These are phyloP conservation scores for Chondrus crispus DNA, from an alignment of 23 red algal genomes.

Conservation along the genomic window DNA sequence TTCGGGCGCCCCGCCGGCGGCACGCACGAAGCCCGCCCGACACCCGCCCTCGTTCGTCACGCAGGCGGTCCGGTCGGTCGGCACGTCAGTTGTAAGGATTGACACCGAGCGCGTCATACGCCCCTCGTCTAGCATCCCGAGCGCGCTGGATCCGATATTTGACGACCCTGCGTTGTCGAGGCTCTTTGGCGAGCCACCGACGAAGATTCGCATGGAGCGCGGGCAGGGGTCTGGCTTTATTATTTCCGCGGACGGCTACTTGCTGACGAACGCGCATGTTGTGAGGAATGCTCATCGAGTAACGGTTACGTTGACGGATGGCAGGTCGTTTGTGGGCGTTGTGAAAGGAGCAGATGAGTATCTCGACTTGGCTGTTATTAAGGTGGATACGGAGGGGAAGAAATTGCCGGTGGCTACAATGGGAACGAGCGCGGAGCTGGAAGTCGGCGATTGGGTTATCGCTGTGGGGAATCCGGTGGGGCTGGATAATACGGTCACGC, in stretches of 20 bases:
- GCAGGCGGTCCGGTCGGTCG: slow-evolving; percentile 84
- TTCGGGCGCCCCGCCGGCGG: background rate
- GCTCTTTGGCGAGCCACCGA: slow-evolving; percentile 83
- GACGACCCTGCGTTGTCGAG: slow-evolving; percentile 87
- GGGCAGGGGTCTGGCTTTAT: slow-evolving; percentile 96
- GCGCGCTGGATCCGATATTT: slow-evolving; percentile 64
- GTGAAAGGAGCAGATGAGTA: slow-evolving; percentile 95
- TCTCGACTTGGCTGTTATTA: slow-evolving; percentile 94
- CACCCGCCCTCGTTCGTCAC: slow-evolving; percentile 83
- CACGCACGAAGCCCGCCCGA: slow-evolving; percentile 6
- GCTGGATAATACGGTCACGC: slow-evolving; percentile 98
- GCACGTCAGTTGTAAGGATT: slow-evolving; percentile 91
- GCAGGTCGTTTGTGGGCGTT: slow-evolving; percentile 83
- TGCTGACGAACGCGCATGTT: slow-evolving; percentile 98
- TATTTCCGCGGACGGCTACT: slow-evolving; percentile 85
- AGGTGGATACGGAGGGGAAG: slow-evolving; percentile 79
- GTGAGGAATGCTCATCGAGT: slow-evolving; percentile 85
- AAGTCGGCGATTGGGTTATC: slow-evolving; percentile 99
- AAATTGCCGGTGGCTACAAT: slow-evolving; percentile 85
- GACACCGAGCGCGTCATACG: slow-evolving; percentile 92
- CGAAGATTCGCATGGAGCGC: slow-evolving; percentile 66
- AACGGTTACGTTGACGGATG: slow-evolving; percentile 92
- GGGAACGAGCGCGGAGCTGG: slow-evolving; percentile 76
- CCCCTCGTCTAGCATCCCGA: background rate
- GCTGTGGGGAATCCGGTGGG: slow-evolving; percentile 97